Conservation (phyloP, 495 filamentous ascomycete species). For the Lasiosphaeria miniovina region DNA sequence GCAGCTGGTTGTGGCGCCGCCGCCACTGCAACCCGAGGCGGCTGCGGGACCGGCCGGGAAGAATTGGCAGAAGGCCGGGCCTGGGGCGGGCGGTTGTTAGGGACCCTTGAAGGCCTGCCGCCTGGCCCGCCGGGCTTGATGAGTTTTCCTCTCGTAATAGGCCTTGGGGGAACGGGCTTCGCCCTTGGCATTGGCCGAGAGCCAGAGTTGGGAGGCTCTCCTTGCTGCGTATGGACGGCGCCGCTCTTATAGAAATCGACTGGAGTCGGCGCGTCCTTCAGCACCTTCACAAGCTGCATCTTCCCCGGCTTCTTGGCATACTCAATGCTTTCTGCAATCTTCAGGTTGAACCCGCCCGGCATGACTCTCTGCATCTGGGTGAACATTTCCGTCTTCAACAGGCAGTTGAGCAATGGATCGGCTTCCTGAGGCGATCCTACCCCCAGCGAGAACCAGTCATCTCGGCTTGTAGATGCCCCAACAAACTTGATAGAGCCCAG, state of each 20-base stretch:
- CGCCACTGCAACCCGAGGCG: slow-evolving; percentile 40
- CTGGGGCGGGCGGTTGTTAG: slow-evolving; percentile 52
- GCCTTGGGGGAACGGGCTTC: slow-evolving; percentile 78
- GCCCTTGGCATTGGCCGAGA: slow-evolving; percentile 82
- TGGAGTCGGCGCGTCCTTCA: slow-evolving; percentile 76
- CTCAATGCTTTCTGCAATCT: slow-evolving; percentile 80
- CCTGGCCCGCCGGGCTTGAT: slow-evolving; percentile 86
- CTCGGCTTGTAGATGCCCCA: slow-evolving; percentile 71
- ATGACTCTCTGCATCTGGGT: slow-evolving; percentile 76
- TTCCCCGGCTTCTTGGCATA: slow-evolving; percentile 99
- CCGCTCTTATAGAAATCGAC: slow-evolving; percentile 92
- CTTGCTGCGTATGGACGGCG: slow-evolving; percentile 78
- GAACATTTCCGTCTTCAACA: slow-evolving; percentile 97
- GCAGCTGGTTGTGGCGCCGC: slow-evolving; percentile 26
- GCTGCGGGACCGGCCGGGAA: slow-evolving; percentile 44
- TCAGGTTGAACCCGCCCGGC: slow-evolving; percentile 75
- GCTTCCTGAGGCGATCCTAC: slow-evolving; percentile 84
- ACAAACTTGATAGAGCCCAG: slow-evolving; percentile 85
- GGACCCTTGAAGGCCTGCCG: slow-evolving; percentile 68
- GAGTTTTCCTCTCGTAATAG: slow-evolving; percentile 86
- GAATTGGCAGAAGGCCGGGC: slow-evolving; percentile 42
- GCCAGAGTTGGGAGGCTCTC: slow-evolving; percentile 78
- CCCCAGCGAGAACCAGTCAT: slow-evolving; percentile 95
- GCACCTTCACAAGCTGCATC: slow-evolving; percentile 75
- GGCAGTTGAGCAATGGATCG: slow-evolving; percentile 85